Evolutionary conservation across 2,329 filamentous ascomycete genomes (phyloP), one percentile per base, ranked within the genome.

Genomic region (Capronia coronata): DNA sequence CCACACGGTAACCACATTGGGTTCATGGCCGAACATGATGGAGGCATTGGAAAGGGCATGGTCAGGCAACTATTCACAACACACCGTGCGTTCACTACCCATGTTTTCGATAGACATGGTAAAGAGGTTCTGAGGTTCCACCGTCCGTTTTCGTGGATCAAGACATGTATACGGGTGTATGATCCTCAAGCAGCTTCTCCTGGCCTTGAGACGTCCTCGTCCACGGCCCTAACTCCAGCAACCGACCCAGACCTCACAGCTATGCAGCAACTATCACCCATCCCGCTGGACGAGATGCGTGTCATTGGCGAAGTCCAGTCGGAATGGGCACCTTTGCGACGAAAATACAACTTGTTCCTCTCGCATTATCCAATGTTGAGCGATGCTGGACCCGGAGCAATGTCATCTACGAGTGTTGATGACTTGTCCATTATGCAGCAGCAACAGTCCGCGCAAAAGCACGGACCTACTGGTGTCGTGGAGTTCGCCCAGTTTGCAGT

Each of bases 271-370:
- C 62, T 80, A 5, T 81, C 78, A 0, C 69, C 69, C 1, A 62
- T 82, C 4, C 68, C 70, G n/a, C 59, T 80, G 14, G 69, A 70
- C 2, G 68, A 78, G 7, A 83, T 83, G 79, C 74, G 76, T 22
- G 72, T 83, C 19, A 77, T 84, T 51, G 80, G 80, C 25, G 77
- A 81, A 65, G 75, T 77, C 32, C 78, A 82, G 57, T 79, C 82
- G 58, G 72, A 80, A 62, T 83, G 80, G 80, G 78, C 78, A 1
- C 78, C 76, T 0, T 59, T 82, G 4, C 68, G 80, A 29, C 68
- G 80, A 19, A 83, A 83, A 62, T 84, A 84, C 66, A 80, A 82
- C 55, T 67, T 84, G 13, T 83, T 81, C 62, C 72, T 79, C n/a
- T 75, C 75, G 45, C 72, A 78, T 18, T 65, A 73, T 22, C 64